phyloP scores from a whole-genome alignment of 1,139 yeast genomes.

The Spencermartinsiella ligniputridi region DNA sequence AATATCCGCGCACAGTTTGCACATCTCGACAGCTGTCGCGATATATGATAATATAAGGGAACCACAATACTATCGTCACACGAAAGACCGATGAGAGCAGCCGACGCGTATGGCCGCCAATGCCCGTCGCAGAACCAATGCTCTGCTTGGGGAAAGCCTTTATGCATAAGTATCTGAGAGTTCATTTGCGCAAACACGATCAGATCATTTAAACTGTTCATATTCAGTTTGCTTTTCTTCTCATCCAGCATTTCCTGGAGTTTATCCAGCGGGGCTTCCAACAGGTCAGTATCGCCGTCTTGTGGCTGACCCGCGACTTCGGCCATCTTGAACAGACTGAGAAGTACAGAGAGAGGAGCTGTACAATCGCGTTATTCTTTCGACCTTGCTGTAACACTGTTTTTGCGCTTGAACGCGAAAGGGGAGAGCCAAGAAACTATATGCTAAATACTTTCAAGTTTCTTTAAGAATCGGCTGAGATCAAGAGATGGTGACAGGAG shows the following conservation, averaged over 20 bases:
- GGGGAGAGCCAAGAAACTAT: too few species aligned
- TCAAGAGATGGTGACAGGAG: too few species aligned
- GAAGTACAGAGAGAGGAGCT: too few species aligned
- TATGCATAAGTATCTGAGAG: conserved; percentile 5
- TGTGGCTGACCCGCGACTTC: neutral
- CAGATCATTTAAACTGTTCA: conserved; percentile 1
- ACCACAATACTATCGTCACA: conserved; percentile 6
- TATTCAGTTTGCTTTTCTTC: neutral
- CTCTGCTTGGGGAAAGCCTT: conserved; percentile 4
- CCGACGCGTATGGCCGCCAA: conserved; percentile 16
- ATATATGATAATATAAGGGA: conserved; percentile 4
- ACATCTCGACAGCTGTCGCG: conserved; percentile 13
- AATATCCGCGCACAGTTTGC: conserved; percentile 15
- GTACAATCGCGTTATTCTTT: too few species aligned
- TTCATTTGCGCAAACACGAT: conserved; percentile 2
- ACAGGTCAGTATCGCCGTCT: neutral
- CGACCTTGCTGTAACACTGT: too few species aligned
- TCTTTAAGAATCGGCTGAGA: too few species aligned
- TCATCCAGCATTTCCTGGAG: conserved; percentile 1
- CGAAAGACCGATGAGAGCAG: conserved; percentile 14
- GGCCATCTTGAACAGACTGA: neutral
- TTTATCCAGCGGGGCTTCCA: neutral
- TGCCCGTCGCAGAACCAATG: conserved; percentile 22
- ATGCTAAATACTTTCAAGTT: too few species aligned
- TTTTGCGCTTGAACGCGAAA: too few species aligned